Evolutionary conservation across 495 filamentous ascomycete species (phyloP).

Genomic region (Aspergillus incahuasiensis): DNA sequence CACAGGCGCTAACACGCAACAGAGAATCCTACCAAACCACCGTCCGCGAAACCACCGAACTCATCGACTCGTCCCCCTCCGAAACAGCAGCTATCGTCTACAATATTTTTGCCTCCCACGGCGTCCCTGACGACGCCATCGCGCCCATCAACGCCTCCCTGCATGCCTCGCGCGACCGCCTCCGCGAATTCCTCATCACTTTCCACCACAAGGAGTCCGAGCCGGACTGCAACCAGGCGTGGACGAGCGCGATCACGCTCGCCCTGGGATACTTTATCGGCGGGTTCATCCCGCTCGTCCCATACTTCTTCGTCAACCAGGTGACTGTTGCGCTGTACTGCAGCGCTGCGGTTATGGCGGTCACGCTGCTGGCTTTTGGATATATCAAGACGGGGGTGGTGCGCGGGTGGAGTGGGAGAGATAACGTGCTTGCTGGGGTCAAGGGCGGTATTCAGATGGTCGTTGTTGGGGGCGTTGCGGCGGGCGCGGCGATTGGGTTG

Average conservation of each 20-base stretch:
- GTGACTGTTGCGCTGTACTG: constrained; percentile 58
- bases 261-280: constrained; percentile 68
- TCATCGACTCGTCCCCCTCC: constrained; percentile 35
- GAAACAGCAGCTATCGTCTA: constrained; percentile 40
- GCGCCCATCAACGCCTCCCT: constrained; percentile 43
- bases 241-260: constrained; percentile 58
- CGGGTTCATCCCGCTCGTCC: constrained; percentile 65
- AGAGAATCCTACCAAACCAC: constrained; percentile 49
- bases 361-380: constrained; percentile 67
- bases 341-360: constrained; percentile 64
- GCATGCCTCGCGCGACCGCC: constrained; percentile 37
- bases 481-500: constrained; percentile 58
- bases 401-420: constrained; percentile 32
- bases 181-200: constrained; percentile 53
- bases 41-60: constrained; percentile 36
- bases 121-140: constrained; percentile 39
- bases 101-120: constrained; percentile 49
- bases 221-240: constrained; percentile 50
- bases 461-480: constrained; percentile 60
- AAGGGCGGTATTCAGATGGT: constrained; percentile 60
- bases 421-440: constrained; percentile 39
- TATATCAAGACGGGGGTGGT: constrained; percentile 62
- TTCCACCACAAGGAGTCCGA: constrained; percentile 51
- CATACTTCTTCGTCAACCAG: constrained; percentile 61
- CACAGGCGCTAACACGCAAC: not conserved